These are phyloP conservation scores for Secale cereale DNA, from an alignment of 176 grass and related monocot species.

Conservation along the genomic window DNA sequence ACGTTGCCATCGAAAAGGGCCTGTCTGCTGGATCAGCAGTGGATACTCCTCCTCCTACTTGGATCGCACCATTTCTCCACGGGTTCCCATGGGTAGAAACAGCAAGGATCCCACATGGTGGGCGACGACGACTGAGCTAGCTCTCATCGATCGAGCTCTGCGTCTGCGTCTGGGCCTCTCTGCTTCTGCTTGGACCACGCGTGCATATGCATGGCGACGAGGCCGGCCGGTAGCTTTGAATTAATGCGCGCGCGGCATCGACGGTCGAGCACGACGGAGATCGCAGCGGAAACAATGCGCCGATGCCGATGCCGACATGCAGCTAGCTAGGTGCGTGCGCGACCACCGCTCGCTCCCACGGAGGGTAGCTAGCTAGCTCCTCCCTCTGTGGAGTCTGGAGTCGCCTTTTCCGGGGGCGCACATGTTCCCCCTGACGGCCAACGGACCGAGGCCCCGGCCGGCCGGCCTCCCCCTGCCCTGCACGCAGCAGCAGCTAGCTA, in stretches of 20 bases:
- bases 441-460: not conserved
- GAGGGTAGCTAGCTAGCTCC: not conserved
- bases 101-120: conserved; percentile 19
- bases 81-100: not conserved
- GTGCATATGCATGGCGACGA: not conserved
- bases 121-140: not conserved
- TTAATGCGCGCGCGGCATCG: not conserved
- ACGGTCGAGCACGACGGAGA: not conserved
- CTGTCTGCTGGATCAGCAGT: not conserved
- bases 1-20: not conserved
- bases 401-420: not conserved
- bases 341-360: not conserved
- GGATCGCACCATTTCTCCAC: conserved; percentile 12
- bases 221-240: not conserved
- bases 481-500: not conserved
- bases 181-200: not conserved
- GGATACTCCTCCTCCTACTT: no score
- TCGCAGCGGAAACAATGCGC: conserved; percentile 7
- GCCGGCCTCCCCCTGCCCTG: not conserved
- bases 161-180: no score
- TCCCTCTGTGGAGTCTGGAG: not conserved
- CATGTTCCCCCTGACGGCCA: not conserved
- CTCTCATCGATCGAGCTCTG: not conserved
- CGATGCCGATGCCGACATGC: conserved; percentile 4
- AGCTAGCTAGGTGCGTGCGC: not conserved